Evolutionary conservation across 169 alveolate species (phyloP).

Genomic region (Plasmodium gallinaceum): DNA sequence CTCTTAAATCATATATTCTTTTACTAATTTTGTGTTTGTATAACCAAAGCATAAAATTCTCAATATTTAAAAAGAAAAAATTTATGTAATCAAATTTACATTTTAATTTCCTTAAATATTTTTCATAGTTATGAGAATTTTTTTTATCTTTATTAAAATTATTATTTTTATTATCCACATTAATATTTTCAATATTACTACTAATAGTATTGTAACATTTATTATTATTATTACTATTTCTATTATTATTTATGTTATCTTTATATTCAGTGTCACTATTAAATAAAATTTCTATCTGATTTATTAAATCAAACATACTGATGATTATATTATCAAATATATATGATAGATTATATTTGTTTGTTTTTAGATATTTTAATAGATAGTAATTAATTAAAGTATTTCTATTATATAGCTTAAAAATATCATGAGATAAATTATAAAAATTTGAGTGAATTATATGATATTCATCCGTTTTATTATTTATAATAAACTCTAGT

Average conservation of each 20-base stretch:
- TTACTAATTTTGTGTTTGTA: constrained; percentile 54
- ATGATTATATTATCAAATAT: constrained; percentile 58
- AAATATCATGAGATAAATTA: constrained; percentile 41
- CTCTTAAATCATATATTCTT: constrained; percentile 17
- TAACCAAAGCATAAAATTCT: constrained; percentile 64
- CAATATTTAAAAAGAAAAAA: constrained; percentile 30
- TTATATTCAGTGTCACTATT: neutral
- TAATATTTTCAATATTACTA: neutral
- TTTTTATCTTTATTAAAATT: neutral
- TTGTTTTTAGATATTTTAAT: constrained; percentile 19
- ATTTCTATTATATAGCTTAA: constrained; percentile 45
- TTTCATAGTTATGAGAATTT: neutral
- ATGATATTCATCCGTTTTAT: constrained; percentile 40
- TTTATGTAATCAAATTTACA: constrained; percentile 53
- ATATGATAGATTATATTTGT: constrained; percentile 37
- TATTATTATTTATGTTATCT: neutral
- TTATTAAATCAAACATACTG: constrained; percentile 51
- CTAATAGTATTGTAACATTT: neutral
- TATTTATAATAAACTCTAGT: constrained; percentile 33
- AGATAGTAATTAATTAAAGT: constrained; percentile 41
- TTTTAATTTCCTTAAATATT: constrained; percentile 8
- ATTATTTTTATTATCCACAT: neutral
- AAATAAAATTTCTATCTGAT: constrained; percentile 15
- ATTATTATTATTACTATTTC: neutral
- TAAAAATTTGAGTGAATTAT: constrained; percentile 47